These are phyloP conservation scores for Podaxis pistillaris DNA, from an alignment of 768 basidiomycete species.

Conservation along the genomic window DNA sequence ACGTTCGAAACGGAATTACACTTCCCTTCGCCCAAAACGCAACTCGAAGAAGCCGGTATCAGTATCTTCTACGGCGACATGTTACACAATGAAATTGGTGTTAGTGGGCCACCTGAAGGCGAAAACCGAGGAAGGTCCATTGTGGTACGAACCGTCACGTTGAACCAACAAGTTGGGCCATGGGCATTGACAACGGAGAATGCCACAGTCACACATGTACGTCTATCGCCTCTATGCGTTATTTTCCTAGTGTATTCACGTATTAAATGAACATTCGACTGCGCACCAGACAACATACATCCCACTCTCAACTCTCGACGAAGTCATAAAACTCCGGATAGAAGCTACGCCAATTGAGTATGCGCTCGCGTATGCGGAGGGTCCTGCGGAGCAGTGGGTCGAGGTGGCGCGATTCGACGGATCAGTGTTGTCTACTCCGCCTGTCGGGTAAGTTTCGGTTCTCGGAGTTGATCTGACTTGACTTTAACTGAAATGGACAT, in stretches of 20 bases:
- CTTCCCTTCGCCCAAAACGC: constrained; percentile 26
- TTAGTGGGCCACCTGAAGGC: constrained; percentile 24
- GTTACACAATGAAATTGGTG: constrained; percentile 37
- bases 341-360: constrained; percentile 30
- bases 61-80: constrained; percentile 35
- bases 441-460: constrained; percentile 28
- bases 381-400: constrained; percentile 18
- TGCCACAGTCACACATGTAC: constrained; percentile 28
- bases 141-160: constrained; percentile 27
- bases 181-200: constrained; percentile 32
- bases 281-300: constrained; percentile 18
- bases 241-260: not conserved
- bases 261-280: not conserved
- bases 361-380: constrained; percentile 33
- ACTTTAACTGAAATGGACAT: not conserved
- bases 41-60: constrained; percentile 36
- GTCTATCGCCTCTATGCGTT: not conserved
- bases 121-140: constrained; percentile 22
- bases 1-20: constrained; percentile 34
- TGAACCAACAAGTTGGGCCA: constrained; percentile 33
- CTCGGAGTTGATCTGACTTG: not conserved
- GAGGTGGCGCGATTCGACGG: constrained; percentile 30
- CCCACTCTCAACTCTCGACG: constrained; percentile 22
- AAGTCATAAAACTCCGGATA: constrained; percentile 29
- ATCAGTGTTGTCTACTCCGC: constrained; percentile 29